Conservation (phyloP, 2,329 filamentous ascomycete genomes). For the Fusarium xylarioides region DNA sequence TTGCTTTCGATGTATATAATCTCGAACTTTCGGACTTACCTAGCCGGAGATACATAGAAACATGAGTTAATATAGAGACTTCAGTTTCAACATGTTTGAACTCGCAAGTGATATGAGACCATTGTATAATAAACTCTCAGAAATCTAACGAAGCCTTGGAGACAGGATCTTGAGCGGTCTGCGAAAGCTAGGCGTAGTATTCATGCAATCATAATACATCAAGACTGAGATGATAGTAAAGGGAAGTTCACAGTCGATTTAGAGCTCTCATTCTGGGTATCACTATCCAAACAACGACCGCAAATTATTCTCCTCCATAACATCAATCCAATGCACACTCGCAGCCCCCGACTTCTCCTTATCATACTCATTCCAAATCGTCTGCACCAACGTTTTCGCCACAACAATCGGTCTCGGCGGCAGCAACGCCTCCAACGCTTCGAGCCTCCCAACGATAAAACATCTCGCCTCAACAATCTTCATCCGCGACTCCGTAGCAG, state of each 20-base stretch:
- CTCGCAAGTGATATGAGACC: too few species aligned
- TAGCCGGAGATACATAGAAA: background rate
- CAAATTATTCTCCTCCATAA: constrained; percentile 37
- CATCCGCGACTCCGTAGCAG: background rate
- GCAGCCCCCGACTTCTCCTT: background rate
- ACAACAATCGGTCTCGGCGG: constrained; percentile 25
- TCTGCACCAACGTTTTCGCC: constrained; percentile 22
- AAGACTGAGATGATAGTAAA: background rate
- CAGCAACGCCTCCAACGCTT: constrained; percentile 15
- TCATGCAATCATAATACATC: background rate
- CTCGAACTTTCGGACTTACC: background rate
- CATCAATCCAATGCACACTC: constrained; percentile 34
- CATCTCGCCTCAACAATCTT: constrained; percentile 19
- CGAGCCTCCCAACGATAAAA: constrained; percentile 11
- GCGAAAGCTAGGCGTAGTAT: background rate
- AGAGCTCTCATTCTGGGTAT: background rate
- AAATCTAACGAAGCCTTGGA: rapidly evolving
- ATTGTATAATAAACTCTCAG: too few species aligned
- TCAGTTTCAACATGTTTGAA: background rate
- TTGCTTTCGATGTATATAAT: constrained; percentile 15
- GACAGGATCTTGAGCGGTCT: background rate
- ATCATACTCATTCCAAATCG: constrained; percentile 36
- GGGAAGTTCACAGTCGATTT: background rate
- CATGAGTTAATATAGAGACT: background rate
- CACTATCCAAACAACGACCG: constrained; percentile 34